These are phyloP conservation scores for Corymbia maculata DNA, from an alignment of 345 rosid genomes.

Conservation along the genomic window DNA sequence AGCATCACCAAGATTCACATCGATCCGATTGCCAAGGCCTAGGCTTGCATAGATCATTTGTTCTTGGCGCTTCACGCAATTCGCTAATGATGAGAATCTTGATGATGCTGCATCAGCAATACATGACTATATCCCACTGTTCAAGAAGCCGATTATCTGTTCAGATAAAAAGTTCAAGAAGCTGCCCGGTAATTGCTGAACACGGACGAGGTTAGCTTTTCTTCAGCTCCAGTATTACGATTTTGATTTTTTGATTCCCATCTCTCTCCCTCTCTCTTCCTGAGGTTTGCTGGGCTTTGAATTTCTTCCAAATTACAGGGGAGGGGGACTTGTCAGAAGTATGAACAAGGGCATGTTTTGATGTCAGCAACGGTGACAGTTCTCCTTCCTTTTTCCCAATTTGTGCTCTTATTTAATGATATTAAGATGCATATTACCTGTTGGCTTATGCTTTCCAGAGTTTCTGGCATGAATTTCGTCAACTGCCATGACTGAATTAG, in stretches of 20 bases:
- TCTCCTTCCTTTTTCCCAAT: background rate
- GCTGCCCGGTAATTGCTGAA: background rate
- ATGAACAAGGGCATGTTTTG: background rate
- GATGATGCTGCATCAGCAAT: constrained; percentile 83
- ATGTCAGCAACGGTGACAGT: background rate
- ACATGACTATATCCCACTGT: constrained; percentile 20
- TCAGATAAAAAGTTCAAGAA: background rate
- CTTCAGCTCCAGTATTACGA: background rate
- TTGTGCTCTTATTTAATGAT: background rate
- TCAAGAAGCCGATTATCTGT: background rate
- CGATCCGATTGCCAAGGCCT: background rate
- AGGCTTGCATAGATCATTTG: background rate
- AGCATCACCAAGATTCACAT: constrained; percentile 70
- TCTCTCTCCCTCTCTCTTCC: background rate
- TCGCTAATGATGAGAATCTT: constrained; percentile 46
- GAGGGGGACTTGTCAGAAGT: background rate
- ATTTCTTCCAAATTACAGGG: background rate
- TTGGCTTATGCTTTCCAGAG: background rate
- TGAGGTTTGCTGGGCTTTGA: background rate
- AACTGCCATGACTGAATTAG: background rate
- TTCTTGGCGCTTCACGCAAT: background rate
- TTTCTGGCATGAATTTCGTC: background rate
- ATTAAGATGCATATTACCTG: background rate
- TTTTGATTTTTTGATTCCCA: background rate
- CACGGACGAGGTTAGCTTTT: background rate